phyloP scores from a whole-genome alignment of 148 eudicot species.

The Spergularia bocconei region DNA sequence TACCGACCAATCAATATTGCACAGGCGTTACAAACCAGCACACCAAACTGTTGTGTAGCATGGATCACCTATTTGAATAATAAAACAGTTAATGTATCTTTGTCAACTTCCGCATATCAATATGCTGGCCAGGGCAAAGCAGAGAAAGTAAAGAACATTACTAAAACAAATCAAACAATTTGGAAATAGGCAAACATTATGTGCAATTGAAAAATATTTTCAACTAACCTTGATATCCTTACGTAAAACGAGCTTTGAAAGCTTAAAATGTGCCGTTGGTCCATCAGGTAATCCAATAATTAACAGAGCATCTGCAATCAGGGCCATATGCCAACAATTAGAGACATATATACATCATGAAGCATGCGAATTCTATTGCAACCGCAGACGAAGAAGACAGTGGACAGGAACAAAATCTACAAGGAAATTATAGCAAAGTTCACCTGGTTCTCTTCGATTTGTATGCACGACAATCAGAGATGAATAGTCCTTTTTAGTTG shows the following conservation, averaged over 20 bases:
- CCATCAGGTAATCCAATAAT: conserved; percentile 87
- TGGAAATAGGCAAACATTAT: no score
- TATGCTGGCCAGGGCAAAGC: no score
- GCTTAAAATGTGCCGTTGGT: conserved; percentile 97
- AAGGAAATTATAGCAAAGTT: conserved; percentile 1
- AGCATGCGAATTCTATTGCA: background rate
- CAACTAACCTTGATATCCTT: conserved; percentile 81
- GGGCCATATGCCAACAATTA: background rate
- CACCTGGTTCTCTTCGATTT: conserved; percentile 93
- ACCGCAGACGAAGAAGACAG: background rate
- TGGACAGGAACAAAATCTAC: background rate
- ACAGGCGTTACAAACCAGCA: background rate
- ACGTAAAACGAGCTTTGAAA: conserved; percentile 73
- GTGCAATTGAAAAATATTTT: background rate
- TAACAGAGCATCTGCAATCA: conserved; percentile 69
- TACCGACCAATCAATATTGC: background rate
- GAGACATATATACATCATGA: background rate
- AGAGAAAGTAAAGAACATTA: no score
- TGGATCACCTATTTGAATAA: no score
- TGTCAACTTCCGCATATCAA: no score
- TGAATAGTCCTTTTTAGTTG: conserved; percentile 76
- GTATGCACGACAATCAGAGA: conserved; percentile 85
- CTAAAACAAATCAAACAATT: no score
- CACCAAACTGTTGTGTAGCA: background rate
- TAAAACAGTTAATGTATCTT: no score